Conservation (phyloP, 2,329 filamentous ascomycete genomes). For the Xylariaceae sp. region DNA sequence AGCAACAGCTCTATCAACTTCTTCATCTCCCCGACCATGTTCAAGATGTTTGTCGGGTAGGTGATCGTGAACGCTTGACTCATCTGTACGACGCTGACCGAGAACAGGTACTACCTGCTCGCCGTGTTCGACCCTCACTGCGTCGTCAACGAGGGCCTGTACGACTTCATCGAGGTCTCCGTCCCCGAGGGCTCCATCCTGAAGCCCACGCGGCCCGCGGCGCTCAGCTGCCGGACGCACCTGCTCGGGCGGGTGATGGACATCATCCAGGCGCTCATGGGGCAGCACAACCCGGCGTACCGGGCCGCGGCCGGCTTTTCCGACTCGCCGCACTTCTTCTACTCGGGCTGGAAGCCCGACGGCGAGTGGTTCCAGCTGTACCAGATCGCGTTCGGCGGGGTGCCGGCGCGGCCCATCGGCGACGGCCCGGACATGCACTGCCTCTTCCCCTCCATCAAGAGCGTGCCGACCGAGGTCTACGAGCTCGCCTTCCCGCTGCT, state of each 20-base stretch:
- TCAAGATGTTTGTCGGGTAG: conserved; percentile 41
- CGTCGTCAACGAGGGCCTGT: conserved; percentile 43
- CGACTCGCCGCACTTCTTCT: conserved; percentile 43
- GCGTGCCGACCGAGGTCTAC: conserved; percentile 39
- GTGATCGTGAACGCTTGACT: background rate
- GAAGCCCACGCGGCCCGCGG: conserved; percentile 29
- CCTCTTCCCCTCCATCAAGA: conserved; percentile 42
- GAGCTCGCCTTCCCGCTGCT: conserved; percentile 40
- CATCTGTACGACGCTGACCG: background rate
- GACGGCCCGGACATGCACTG: conserved; percentile 43
- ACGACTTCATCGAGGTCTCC: conserved; percentile 39
- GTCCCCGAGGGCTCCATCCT: conserved; percentile 38
- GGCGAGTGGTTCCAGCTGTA: conserved; percentile 43
- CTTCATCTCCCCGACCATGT: conserved; percentile 40
- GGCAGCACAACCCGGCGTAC: conserved; percentile 36
- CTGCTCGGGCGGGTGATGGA: conserved; percentile 40
- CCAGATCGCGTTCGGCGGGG: conserved; percentile 42
- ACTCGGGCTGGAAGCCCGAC: conserved; percentile 38
- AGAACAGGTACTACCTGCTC: conserved; percentile 28
- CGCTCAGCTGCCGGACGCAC: conserved; percentile 33
- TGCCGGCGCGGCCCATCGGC: conserved; percentile 37
- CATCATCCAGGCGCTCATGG: conserved; percentile 41
- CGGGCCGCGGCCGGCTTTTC: conserved; percentile 42
- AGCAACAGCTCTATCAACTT: conserved; percentile 39
- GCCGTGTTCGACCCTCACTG: conserved; percentile 39